Base-by-base conservation (phyloP, 1,284 basidiomycete genomes). In the Puccinia novopanici region DNA sequence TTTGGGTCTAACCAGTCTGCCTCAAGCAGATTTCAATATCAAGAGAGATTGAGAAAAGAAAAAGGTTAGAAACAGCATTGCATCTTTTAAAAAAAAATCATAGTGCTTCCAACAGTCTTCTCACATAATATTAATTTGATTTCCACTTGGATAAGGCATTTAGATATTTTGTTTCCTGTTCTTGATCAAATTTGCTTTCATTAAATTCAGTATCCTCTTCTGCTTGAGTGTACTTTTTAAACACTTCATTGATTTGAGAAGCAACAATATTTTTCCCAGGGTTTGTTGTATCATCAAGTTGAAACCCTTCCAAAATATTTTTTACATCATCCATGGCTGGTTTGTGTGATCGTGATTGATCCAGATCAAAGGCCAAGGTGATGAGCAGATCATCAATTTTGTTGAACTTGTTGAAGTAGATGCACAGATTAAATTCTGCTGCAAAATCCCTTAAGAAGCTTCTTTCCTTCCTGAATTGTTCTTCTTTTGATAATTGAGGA, bases 1-100 rank as follows among this genome's bases (percentile, higher is more conserved):
- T 90, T 90, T 92, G 93, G 94, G 84, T 91, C 90, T 75, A 99
- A 88, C 84, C 95, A 93, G 85, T 98, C 95, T 65, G 92, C 93
- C 85, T 92, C 95, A 34, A 99, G 88, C 0, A 4, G 34, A 34
- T 34, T 2, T 34, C 4, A 4, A 34, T 1, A 34, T 34, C 34
- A 34, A 34, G 34, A 34, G 34, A 34, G 34, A 34, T 34, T 1
- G 34, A 34, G 34, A 34, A 34, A 34, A 1, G 4, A 34, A 34
- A 34, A 34, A 34, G 34, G 34, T 34, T 34, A 34, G 34, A 34
- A 34, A 34, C 1, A 34, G 34, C n/a, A 45, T 15, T 45, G 45
- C 8, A 34, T 67, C 27, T n/a, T n/a, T n/a, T n/a, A n/a, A n/a
- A n/a, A n/a, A n/a, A n/a, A n/a, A n/a, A n/a, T n/a, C n/a, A n/a